Base-by-base conservation (phyloP, 257 asterid species). In the Nemophila menziesii region DNA sequence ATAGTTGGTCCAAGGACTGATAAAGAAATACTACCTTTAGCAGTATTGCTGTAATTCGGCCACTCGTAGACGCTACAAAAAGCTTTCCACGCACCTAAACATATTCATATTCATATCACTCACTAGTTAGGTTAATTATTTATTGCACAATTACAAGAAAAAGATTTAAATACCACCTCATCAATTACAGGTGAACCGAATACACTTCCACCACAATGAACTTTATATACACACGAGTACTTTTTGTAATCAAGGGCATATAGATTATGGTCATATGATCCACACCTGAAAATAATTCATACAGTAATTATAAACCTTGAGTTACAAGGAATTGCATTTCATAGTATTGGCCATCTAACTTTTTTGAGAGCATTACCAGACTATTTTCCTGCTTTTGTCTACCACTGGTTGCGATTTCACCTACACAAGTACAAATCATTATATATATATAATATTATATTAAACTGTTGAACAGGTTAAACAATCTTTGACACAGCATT, bases 331-430 rank as follows among this genome's bases (percentile, higher is more conserved):
- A 14, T 5, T 39, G 43, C 43, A 14, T 4, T 18, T 4, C 12
- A 7, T 10, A 39, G 20, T 39, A 39, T 39, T 39, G 15, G 43
- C 3, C 12, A 29, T 29, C 36, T 7, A 3, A 29, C 36, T 29
- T 29, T 7, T 2, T 2, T 29, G 12, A 2, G 7, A 29, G 47
- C 16, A 24, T 72, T 86, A 86, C 96, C 97, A 87, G 60, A 83
- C 90, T 79, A 87, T 61, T 58, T 80, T 73, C 64, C 82, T 71
- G 73, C 64, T 39, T 63, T 66, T 76, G 78, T 87, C 97, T 43
- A 80, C 77, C 67, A 87, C 76, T 20, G 97, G 97, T 47, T 78
- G 95, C 27, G 93, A 75, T 67, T 87, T 87, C 23, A 87, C 96
- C 96, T 85, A 51, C 63, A 58, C 52, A 66, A 41, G 43, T 55